phyloP scores from a whole-genome alignment of 768 basidiomycete genomes.

The Mycena chlorophos region DNA sequence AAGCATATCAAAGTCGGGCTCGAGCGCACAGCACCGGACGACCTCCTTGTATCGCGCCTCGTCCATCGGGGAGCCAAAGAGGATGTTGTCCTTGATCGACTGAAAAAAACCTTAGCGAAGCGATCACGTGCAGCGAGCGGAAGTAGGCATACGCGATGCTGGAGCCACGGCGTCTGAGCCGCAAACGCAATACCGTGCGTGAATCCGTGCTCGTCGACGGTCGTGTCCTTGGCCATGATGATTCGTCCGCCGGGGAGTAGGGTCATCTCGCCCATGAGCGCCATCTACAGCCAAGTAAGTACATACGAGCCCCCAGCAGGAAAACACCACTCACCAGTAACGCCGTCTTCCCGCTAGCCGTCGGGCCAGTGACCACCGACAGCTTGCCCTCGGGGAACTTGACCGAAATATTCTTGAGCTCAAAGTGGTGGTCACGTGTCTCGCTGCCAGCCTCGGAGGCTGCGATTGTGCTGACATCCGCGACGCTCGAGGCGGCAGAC shows the following conservation, averaged over 20 bases:
- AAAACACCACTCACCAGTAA: conserved; percentile 49
- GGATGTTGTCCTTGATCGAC: conserved; percentile 78
- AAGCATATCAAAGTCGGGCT: conserved; percentile 76
- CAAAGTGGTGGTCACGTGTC: conserved; percentile 52
- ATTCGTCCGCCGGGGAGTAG: conserved; percentile 48
- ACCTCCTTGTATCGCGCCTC: conserved; percentile 74
- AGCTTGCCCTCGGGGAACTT: conserved; percentile 71
- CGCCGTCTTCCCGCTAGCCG: conserved; percentile 83
- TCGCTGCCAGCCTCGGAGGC: conserved; percentile 26
- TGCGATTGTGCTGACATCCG: conserved; percentile 22
- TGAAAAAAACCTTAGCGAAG: conserved; percentile 19
- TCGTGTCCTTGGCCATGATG: conserved; percentile 65
- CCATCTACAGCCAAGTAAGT: conserved; percentile 45
- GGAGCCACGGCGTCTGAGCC: conserved; percentile 70
- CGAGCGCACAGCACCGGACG: conserved; percentile 79
- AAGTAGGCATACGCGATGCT: conserved; percentile 45
- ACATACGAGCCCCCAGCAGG: neutral
- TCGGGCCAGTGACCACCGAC: conserved; percentile 74
- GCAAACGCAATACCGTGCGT: conserved; percentile 70
- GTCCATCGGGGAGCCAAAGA: conserved; percentile 73
- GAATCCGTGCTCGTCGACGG: conserved; percentile 58
- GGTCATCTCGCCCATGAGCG: conserved; percentile 72
- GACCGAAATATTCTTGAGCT: conserved; percentile 64
- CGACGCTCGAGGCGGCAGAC: conserved; percentile 20
- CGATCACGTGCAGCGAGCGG: neutral